These are phyloP conservation scores for Amylostereum chailletii DNA, from an alignment of 1,284 basidiomycete species.

Conservation along the genomic window DNA sequence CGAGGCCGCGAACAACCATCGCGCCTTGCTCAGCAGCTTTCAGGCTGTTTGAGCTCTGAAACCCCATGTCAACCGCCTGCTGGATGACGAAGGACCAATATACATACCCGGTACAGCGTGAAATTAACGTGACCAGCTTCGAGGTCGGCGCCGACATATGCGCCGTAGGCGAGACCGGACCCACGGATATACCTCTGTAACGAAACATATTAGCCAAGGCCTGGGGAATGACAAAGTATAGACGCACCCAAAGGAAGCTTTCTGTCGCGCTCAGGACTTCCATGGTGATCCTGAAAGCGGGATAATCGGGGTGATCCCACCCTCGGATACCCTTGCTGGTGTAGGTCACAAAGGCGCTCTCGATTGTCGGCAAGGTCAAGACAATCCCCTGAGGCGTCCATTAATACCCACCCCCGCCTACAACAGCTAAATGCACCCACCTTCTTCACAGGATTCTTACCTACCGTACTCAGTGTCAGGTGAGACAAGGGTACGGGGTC, in stretches of 20 bases:
- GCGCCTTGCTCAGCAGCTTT: constrained; percentile 80
- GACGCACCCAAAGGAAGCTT: constrained; percentile 84
- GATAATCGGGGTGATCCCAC: constrained; percentile 78
- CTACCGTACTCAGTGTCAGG: constrained; percentile 70
- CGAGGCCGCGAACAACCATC: constrained; percentile 67
- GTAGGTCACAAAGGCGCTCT: constrained; percentile 85
- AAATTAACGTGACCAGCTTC: constrained; percentile 83
- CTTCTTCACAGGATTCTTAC: constrained; percentile 66
- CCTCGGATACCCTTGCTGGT: constrained; percentile 75
- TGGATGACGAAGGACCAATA: background rate
- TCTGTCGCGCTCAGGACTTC: constrained; percentile 92
- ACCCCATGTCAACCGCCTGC: background rate
- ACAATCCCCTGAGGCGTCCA: constrained; percentile 57
- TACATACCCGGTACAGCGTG: constrained; percentile 69
- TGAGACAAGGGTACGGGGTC: constrained; percentile 61
- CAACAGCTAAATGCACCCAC: constrained; percentile 26
- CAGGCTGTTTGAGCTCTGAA: constrained; percentile 79
- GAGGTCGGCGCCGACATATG: constrained; percentile 69
- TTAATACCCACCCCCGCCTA: too few relatives aligned
- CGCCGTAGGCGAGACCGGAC: constrained; percentile 90
- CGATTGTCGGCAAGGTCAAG: constrained; percentile 87
- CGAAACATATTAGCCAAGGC: constrained; percentile 4
- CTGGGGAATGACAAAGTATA: background rate
- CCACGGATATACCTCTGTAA: constrained; percentile 77
- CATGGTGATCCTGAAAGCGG: constrained; percentile 78